Percentiles rank a stretch among this genome's conserved stretches.
Evolutionary conservation across 1,284 basidiomycete species (phyloP).

Genomic region (Schizophyllum commune): DNA sequence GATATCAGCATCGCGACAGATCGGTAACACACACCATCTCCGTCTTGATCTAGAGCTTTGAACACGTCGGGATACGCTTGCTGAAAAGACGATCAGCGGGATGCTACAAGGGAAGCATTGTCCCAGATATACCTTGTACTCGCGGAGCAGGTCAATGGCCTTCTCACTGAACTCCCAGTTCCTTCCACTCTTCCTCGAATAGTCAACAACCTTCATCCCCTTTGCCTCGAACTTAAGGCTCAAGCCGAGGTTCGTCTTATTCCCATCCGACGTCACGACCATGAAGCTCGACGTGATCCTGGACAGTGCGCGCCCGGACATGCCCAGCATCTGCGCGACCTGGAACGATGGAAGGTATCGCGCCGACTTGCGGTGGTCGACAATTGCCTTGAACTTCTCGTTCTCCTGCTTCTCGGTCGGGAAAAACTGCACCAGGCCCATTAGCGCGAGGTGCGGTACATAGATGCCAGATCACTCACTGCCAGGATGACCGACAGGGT

Average conservation of each 20-base stretch:
- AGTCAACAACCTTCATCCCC: slow-evolving; percentile 92
- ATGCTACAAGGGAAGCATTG: background rate
- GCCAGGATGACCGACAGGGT: slow-evolving; percentile 76
- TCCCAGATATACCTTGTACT: slow-evolving; percentile 61
- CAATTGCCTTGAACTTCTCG: slow-evolving; percentile 66
- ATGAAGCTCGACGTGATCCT: slow-evolving; percentile 92
- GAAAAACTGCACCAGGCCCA: slow-evolving; percentile 61
- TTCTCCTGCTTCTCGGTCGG: slow-evolving; percentile 75
- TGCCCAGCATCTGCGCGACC: slow-evolving; percentile 61
- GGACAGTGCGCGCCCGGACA: slow-evolving; percentile 73
- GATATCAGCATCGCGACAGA: slow-evolving; percentile 9
- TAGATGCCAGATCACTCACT: slow-evolving; percentile 35
- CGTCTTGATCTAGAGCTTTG: slow-evolving; percentile 51
- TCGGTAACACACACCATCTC: slow-evolving; percentile 47
- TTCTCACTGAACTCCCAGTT: slow-evolving; percentile 95
- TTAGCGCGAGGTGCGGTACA: slow-evolving; percentile 4
- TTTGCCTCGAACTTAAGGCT: slow-evolving; percentile 97
- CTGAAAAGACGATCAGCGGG: slow-evolving; percentile 25
- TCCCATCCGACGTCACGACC: slow-evolving; percentile 67
- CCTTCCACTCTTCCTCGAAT: slow-evolving; percentile 77
- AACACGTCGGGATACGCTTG: slow-evolving; percentile 80
- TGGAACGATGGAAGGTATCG: slow-evolving; percentile 75
- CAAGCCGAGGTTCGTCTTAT: slow-evolving; percentile 87
- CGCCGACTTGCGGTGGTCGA: slow-evolving; percentile 44
- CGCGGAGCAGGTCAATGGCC: slow-evolving; percentile 72